A percentile compares a stretch with the other conserved stretches of the same genome.
phyloP scores from a whole-genome alignment of 2,329 filamentous ascomycete species.

The Penicillium paneum region DNA sequence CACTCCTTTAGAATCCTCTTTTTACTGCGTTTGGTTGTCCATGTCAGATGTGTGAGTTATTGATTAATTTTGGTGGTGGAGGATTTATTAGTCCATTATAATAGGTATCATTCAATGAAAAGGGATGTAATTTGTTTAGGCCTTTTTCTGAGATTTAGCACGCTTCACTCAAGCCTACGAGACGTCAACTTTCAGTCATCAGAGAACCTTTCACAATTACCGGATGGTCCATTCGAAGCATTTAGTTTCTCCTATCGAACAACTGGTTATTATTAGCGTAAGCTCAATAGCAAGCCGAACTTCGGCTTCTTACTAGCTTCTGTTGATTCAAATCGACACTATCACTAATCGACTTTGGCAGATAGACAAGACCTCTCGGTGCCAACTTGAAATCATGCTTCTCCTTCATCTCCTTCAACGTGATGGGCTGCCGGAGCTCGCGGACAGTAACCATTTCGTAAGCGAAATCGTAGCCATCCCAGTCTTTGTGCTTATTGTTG shows the following conservation, averaged over 20 bases:
- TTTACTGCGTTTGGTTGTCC: neutral
- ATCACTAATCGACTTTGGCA: neutral
- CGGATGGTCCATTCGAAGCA: too few species aligned
- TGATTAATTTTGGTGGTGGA: neutral
- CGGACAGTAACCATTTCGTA: neutral
- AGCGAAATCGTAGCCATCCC: neutral
- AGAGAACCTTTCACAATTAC: too few species aligned
- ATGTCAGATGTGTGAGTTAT: neutral
- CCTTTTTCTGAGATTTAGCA: neutral
- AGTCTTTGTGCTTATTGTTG: neutral
- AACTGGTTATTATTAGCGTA: neutral
- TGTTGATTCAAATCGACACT: neutral
- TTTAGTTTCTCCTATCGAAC: neutral
- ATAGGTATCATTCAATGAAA: neutral
- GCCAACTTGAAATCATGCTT: neutral
- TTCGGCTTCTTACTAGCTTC: neutral
- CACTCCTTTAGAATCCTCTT: neutral
- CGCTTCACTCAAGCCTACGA: too few species aligned
- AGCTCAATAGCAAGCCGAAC: neutral
- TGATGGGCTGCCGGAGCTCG: neutral
- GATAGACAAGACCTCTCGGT: neutral
- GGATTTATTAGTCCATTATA: neutral
- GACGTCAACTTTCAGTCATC: too few species aligned
- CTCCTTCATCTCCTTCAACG: neutral
- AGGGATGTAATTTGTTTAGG: too few species aligned